phyloP scores from a whole-genome alignment of 805 yeast genomes.

The Vanderwaltozyma yarrowii region DNA sequence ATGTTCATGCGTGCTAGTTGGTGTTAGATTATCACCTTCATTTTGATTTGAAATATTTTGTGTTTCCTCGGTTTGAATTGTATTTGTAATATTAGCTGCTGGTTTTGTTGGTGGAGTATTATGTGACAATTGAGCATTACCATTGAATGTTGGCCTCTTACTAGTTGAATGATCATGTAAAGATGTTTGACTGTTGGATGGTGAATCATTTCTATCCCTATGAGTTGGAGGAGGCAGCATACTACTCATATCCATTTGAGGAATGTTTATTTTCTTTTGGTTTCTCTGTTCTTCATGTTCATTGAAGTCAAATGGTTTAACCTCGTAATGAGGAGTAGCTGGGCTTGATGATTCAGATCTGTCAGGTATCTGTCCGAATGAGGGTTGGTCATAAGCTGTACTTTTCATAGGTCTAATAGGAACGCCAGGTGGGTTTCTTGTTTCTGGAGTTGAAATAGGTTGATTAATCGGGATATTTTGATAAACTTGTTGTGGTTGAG shows the following conservation, averaged over 20 bases:
- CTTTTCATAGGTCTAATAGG: not conserved
- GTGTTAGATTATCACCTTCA: not conserved
- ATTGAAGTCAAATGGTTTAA: constrained; percentile 14
- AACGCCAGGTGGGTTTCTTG: not conserved
- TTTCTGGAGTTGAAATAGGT: no score
- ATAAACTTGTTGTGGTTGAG: constrained; percentile 5
- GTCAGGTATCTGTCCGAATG: not conserved
- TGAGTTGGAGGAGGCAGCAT: constrained; percentile 27
- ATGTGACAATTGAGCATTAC: no score
- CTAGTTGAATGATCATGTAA: no score
- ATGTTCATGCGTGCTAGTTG: not conserved
- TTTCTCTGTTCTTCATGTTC: constrained; percentile 8
- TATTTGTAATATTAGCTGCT: no score
- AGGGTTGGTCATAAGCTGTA: not conserved
- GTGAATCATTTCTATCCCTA: constrained; percentile 12
- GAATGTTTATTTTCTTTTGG: constrained; percentile 5
- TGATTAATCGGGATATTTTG: no score
- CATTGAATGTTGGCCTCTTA: no score
- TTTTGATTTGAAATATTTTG: no score
- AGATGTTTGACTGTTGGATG: no score
- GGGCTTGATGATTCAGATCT: constrained; percentile 1
- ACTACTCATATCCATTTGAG: constrained; percentile 9
- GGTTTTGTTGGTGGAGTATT: no score
- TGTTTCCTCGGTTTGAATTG: no score
- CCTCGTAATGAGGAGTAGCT: constrained; percentile 7